These are phyloP conservation scores for Penicillium crystallinum DNA, from an alignment of 495 filamentous ascomycete species.

Conservation along the genomic window DNA sequence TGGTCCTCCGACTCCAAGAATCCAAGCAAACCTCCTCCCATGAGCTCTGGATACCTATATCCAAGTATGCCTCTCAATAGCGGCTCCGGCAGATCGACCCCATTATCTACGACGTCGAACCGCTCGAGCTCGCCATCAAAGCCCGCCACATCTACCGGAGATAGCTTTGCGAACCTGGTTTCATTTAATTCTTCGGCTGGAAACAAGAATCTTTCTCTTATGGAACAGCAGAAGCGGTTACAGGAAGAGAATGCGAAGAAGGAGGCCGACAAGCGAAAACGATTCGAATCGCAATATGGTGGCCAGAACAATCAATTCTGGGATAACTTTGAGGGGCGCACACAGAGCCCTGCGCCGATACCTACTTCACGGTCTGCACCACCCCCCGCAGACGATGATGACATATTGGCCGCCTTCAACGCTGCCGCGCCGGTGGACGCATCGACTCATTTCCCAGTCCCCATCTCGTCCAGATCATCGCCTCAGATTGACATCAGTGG, in stretches of 20 bases:
- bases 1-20: conserved; percentile 43
- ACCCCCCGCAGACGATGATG: conserved; percentile 46
- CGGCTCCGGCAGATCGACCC: conserved; percentile 65
- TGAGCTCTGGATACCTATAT: conserved; percentile 53
- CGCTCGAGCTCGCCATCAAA: conserved; percentile 48
- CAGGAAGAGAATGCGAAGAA: conserved; percentile 72
- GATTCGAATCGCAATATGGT: conserved; percentile 70
- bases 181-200: conserved; percentile 64
- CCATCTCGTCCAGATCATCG: conserved; percentile 30
- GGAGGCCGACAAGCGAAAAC: conserved; percentile 64
- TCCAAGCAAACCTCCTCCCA: conserved; percentile 42
- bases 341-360: conserved; percentile 35
- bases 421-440: conserved; percentile 55
- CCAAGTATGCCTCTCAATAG: conserved; percentile 53
- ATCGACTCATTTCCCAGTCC: conserved; percentile 55
- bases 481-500: conserved; percentile 19
- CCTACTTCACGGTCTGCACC: conserved; percentile 47
- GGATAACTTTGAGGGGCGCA: conserved; percentile 55
- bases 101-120: conserved; percentile 53
- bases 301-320: conserved; percentile 60
- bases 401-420: conserved; percentile 60
- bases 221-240: conserved; percentile 78
- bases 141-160: conserved; percentile 57
- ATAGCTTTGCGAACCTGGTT: conserved; percentile 88
- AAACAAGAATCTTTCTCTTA: conserved; percentile 65